phyloP scores from a whole-genome alignment of 176 grass and related monocot species.

The Phragmites australis region DNA sequence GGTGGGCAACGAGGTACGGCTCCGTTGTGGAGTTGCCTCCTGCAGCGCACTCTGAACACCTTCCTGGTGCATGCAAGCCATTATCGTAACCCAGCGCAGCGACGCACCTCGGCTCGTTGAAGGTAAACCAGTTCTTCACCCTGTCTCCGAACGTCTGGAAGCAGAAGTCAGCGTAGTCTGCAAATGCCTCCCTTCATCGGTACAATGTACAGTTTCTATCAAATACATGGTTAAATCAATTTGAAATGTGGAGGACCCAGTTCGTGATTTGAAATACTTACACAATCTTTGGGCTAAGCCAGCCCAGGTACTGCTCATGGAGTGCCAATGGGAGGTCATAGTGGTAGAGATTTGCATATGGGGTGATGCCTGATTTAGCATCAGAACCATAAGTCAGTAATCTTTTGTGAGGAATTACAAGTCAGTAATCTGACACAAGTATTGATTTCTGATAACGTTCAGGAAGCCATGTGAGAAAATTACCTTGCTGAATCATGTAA shows the following conservation, averaged over 20 bases:
- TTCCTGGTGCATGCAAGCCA: conserved; percentile 70
- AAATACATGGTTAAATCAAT: not conserved
- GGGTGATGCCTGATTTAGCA: conserved; percentile 59
- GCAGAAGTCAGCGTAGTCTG: conserved; percentile 77
- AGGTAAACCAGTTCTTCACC: conserved; percentile 94
- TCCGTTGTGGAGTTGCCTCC: conserved; percentile 84
- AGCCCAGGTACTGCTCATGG: conserved; percentile 74
- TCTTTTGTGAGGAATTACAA: not conserved
- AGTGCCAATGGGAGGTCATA: conserved; percentile 90
- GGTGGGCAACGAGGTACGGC: conserved; percentile 71
- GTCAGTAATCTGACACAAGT: not conserved
- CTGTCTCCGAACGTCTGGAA: conserved; percentile 77
- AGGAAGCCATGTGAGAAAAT: not conserved
- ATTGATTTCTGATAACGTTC: not conserved
- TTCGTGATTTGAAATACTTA: conserved; percentile 39
- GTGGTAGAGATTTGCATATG: conserved; percentile 92
- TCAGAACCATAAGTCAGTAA: not conserved
- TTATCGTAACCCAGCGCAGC: conserved; percentile 86
- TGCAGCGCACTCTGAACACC: conserved; percentile 56
- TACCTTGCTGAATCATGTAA: conserved; percentile 81
- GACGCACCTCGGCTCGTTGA: conserved; percentile 82
- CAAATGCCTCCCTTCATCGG: conserved; percentile 57
- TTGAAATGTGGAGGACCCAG: not conserved
- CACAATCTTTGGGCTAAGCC: conserved; percentile 74
- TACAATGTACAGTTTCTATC: not conserved